Evolutionary conservation across 139 green algal species (phyloP).

Genomic region (Tetraselmis chui): DNA sequence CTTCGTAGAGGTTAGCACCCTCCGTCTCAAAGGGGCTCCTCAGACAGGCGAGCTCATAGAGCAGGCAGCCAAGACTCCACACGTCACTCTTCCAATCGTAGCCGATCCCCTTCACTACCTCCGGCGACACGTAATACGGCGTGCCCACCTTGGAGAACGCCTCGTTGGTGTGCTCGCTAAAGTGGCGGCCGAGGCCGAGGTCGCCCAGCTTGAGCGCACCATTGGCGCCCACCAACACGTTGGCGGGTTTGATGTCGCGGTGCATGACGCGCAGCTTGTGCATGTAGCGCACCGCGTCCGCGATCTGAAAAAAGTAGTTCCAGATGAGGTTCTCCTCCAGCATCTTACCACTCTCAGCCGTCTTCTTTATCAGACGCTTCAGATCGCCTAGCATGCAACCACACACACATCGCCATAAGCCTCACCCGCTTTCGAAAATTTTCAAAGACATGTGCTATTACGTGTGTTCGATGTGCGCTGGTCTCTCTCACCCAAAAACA

Average conservation of each 20-base stretch:
- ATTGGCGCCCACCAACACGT: slow-evolving; percentile 40
- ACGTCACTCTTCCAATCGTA: slow-evolving; percentile 58
- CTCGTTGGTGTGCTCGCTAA: slow-evolving; percentile 45
- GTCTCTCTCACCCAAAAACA: too few relatives aligned
- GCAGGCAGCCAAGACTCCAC: slow-evolving; percentile 49
- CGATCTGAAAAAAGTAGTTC: slow-evolving; percentile 43
- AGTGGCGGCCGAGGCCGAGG: slow-evolving; percentile 40
- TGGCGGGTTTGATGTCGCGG: slow-evolving; percentile 51
- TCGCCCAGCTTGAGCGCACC: slow-evolving; percentile 52
- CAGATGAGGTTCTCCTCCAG: slow-evolving; percentile 45
- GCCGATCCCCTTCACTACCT: slow-evolving; percentile 40
- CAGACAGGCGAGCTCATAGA: slow-evolving; percentile 50
- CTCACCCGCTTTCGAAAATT: too few relatives aligned
- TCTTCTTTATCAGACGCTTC: slow-evolving; percentile 47
- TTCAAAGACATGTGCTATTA: too few relatives aligned
- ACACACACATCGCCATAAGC: too few relatives aligned
- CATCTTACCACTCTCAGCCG: slow-evolving; percentile 26
- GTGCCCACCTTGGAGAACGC: slow-evolving; percentile 49
- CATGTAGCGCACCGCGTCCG: slow-evolving; percentile 45
- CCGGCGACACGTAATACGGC: slow-evolving; percentile 52
- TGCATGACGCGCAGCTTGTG: slow-evolving; percentile 54
- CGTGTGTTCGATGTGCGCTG: too few relatives aligned
- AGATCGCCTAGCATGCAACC: slow-evolving; percentile 45
- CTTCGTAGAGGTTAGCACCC: slow-evolving; percentile 46
- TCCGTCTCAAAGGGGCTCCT: slow-evolving; percentile 50